A percentile compares a stretch with the other conserved stretches of the same genome.
Evolutionary conservation across 2,329 filamentous ascomycete species (phyloP).

Genomic region (Clonostachys rhizophaga): DNA sequence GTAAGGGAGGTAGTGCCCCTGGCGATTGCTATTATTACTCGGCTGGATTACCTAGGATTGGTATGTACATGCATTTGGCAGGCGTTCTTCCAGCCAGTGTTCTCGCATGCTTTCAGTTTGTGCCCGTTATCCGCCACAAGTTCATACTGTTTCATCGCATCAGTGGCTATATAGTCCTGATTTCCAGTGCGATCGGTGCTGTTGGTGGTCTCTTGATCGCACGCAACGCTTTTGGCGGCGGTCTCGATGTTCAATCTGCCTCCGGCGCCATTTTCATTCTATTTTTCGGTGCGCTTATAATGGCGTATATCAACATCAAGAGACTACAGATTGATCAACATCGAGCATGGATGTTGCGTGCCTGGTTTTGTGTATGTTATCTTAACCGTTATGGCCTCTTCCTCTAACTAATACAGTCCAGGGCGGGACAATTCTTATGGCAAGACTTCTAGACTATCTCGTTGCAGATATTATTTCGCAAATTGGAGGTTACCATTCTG

Average conservation of each 20-base stretch:
- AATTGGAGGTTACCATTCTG: constrained; percentile 1
- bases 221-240: constrained; percentile 47
- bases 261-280: constrained; percentile 36
- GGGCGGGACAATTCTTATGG: constrained; percentile 43
- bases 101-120: constrained; percentile 41
- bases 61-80: constrained; percentile 40
- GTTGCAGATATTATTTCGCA: constrained; percentile 25
- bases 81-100: constrained; percentile 38
- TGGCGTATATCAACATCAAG: constrained; percentile 54
- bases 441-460: constrained; percentile 38
- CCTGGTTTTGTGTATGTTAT: constrained; percentile 40
- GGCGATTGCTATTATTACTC: constrained; percentile 3
- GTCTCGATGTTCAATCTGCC: constrained; percentile 38
- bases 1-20: constrained; percentile 15
- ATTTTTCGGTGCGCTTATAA: constrained; percentile 31
- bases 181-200: constrained; percentile 39
- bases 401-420: not conserved
- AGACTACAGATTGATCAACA: constrained; percentile 58
- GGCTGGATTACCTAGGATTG: constrained; percentile 17
- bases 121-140: constrained; percentile 40
- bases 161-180: constrained; percentile 50
- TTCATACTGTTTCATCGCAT: constrained; percentile 51
- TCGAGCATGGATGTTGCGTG: constrained; percentile 58
- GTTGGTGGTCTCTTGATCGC: constrained; percentile 48
- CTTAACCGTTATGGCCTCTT: not conserved